A percentile compares a stretch with the other conserved stretches of the same genome.
Evolutionary conservation across 345 rosid species (phyloP).

Genomic region (Eucalyptus erythrocorys): DNA sequence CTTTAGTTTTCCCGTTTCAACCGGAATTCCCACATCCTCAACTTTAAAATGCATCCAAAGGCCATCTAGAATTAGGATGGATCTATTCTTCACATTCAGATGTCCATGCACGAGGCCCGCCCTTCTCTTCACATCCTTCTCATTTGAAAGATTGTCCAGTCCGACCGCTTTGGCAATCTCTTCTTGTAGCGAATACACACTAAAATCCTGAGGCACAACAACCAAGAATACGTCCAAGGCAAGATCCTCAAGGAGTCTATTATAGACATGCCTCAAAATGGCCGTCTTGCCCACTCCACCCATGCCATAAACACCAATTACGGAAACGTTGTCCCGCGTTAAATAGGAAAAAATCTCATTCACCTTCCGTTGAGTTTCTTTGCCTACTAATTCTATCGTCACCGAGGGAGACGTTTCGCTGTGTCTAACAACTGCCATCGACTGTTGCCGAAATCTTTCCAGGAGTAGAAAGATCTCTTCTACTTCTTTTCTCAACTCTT

Average conservation of each 20-base stretch:
- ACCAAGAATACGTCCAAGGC: not conserved
- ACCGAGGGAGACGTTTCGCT: not conserved
- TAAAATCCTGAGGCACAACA: not conserved
- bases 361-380: not conserved
- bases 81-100: not conserved
- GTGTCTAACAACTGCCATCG: rapidly evolving
- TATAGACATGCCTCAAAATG: not conserved
- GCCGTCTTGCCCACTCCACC: not conserved
- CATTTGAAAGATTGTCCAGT: not conserved
- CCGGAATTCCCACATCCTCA: not conserved
- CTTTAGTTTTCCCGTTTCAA: not conserved
- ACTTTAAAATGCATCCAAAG: not conserved
- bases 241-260: not conserved
- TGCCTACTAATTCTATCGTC: not conserved
- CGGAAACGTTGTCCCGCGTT: not conserved
- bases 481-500: not conserved
- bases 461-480: not conserved
- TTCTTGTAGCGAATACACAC: not conserved
- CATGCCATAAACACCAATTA: not conserved
- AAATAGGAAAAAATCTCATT: not conserved
- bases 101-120: not conserved
- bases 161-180: not conserved
- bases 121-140: not conserved
- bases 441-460: not conserved
- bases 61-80: not conserved